Evolutionary conservation across 768 basidiomycete genomes (phyloP).

Genomic region (Lentinula edodes): DNA sequence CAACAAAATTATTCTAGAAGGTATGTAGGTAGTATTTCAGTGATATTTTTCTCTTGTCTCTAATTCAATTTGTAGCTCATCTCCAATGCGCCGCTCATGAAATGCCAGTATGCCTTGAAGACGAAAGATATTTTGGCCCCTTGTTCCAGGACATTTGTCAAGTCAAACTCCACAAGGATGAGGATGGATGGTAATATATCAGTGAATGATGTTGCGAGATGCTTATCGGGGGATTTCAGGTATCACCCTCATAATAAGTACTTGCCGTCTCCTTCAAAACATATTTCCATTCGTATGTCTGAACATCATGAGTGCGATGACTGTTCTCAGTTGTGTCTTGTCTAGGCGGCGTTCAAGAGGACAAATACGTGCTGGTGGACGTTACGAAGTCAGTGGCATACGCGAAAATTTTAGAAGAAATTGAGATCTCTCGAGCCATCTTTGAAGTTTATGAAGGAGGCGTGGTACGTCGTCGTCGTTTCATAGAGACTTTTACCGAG

Average conservation of each 20-base stretch:
- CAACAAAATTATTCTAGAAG: conserved; percentile 70
- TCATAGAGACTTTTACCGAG: not conserved
- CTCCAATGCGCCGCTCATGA: conserved; percentile 85
- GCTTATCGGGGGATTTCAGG: conserved; percentile 32
- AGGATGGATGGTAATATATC: conserved; percentile 71
- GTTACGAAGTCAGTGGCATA: conserved; percentile 37
- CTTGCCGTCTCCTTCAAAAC: conserved; percentile 68
- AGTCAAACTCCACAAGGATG: conserved; percentile 52
- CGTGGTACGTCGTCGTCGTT: conserved; percentile 42
- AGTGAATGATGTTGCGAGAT: not conserved
- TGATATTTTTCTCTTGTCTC: not conserved
- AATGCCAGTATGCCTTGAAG: conserved; percentile 69
- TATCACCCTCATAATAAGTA: conserved; percentile 79
- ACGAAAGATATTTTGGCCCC: conserved; percentile 70
- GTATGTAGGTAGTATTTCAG: conserved; percentile 14
- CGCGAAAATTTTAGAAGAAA: conserved; percentile 63
- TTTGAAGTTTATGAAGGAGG: conserved; percentile 91
- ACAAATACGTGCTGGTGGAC: conserved; percentile 72
- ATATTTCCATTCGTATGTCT: conserved; percentile 59
- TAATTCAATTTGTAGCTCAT: conserved; percentile 43
- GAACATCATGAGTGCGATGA: not conserved
- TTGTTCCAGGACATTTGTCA: conserved; percentile 55
- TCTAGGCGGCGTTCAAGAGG: conserved; percentile 62
- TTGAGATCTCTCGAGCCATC: conserved; percentile 76
- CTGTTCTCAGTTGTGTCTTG: not conserved